Evolutionary conservation across 495 filamentous ascomycete species (phyloP).

Genomic region (Glarea lozoyensis): DNA sequence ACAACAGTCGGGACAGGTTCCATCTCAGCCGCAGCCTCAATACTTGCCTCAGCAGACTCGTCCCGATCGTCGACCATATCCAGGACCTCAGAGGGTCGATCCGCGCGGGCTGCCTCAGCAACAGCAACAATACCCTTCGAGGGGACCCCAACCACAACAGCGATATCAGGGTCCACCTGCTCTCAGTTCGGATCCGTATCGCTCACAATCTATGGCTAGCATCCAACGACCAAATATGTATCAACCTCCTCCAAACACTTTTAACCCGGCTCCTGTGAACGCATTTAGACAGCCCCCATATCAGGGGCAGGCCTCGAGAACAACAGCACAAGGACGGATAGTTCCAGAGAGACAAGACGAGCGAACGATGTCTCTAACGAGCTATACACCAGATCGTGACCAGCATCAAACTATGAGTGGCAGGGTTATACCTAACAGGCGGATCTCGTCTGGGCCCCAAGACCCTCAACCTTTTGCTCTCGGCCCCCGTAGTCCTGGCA

Average conservation of each 20-base stretch:
- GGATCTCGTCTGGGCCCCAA: slow-evolving; percentile 23
- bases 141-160: slow-evolving; percentile 44
- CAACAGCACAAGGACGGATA: slow-evolving; percentile 79
- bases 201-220: slow-evolving; percentile 85
- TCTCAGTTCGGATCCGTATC: slow-evolving; percentile 73
- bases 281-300: slow-evolving; percentile 72
- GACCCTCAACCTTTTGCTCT: slow-evolving; percentile 10
- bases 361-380: slow-evolving; percentile 90
- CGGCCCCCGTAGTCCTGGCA: slow-evolving; percentile 16
- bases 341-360: slow-evolving; percentile 91
- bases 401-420: slow-evolving; percentile 80
- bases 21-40: slow-evolving; percentile 53
- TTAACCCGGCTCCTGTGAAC: slow-evolving; percentile 58
- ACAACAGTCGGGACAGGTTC: slow-evolving; percentile 28
- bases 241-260: slow-evolving; percentile 53
- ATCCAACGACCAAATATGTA: slow-evolving; percentile 57
- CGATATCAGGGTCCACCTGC: slow-evolving; percentile 50
- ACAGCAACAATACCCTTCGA: slow-evolving; percentile 46
- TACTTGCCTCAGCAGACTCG: slow-evolving; percentile 50
- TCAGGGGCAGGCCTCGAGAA: slow-evolving; percentile 53
- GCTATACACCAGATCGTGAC: slow-evolving; percentile 62
- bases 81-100: slow-evolving; percentile 60
- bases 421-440: slow-evolving; percentile 66
- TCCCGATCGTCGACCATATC: slow-evolving; percentile 49
- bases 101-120: slow-evolving; percentile 49